A percentile compares a stretch with the other conserved stretches of the same genome.
Evolutionary conservation across 305 asterid species (phyloP).

Genomic region (Solanum chacoense): DNA sequence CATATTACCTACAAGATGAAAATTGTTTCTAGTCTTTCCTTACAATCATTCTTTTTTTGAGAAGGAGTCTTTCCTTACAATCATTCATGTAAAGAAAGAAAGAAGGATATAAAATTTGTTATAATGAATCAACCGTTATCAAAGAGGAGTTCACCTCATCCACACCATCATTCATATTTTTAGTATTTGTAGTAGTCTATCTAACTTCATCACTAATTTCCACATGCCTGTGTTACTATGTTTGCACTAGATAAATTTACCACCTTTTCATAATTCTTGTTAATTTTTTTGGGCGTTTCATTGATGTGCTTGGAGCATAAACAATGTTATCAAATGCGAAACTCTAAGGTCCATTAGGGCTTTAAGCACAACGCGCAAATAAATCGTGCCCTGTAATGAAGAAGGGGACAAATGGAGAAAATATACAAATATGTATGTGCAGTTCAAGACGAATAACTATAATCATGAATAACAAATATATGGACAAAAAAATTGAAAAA

Average conservation of each 20-base stretch:
- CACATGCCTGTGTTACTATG: not conserved
- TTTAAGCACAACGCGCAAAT: not conserved
- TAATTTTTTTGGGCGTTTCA: not conserved
- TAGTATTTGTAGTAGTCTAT: not conserved
- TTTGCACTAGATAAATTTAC: not conserved
- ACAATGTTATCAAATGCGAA: not conserved
- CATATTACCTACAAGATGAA: not conserved
- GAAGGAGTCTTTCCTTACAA: not conserved
- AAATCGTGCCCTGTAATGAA: not conserved
- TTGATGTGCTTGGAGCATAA: not conserved
- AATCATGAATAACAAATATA: not conserved
- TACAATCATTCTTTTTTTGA: not conserved
- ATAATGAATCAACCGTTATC: not conserved
- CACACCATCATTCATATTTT: not conserved
- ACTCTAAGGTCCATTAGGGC: not conserved
- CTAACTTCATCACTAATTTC: not conserved
- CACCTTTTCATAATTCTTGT: not conserved
- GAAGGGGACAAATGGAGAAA: not conserved
- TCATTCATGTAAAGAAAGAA: not conserved
- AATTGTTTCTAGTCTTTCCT: not conserved
- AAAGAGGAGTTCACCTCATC: not conserved
- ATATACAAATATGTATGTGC: not conserved
- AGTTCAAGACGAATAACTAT: not conserved
- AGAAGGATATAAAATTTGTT: not conserved
- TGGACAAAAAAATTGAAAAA: not conserved